Conservation (phyloP, 1,284 basidiomycete species). For the Mycena sp. region DNA sequence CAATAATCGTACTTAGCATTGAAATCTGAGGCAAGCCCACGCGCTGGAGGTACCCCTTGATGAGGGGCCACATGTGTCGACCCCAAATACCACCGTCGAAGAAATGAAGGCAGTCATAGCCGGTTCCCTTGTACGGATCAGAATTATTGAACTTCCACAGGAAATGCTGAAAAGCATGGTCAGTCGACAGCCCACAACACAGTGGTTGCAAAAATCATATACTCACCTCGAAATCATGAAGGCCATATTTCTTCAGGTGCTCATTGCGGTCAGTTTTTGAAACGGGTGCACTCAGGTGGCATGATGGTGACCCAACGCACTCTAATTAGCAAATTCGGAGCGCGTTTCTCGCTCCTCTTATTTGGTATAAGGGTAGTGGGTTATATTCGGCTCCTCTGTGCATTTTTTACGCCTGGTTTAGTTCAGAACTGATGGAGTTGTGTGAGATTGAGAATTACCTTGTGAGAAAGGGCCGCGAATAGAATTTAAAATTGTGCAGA, state of each 20-base stretch:
- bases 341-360: no score
- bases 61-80: slow-evolving; percentile 29
- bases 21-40: slow-evolving; percentile 2
- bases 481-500: no score
- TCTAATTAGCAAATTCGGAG: no score
- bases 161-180: slow-evolving; percentile 15
- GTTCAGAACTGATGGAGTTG: no score
- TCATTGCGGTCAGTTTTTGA: slow-evolving; percentile 28
- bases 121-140: slow-evolving; percentile 27
- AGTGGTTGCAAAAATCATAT: not conserved
- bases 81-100: no score
- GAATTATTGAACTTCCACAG: slow-evolving; percentile 28
- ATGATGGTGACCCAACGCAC: no score
- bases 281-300: slow-evolving; percentile 22
- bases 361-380: no score
- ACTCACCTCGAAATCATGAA: slow-evolving; percentile 37
- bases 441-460: no score
- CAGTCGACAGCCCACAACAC: not conserved
- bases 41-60: slow-evolving; percentile 3
- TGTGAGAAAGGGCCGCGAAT: no score
- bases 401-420: no score
- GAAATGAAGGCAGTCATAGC: slow-evolving; percentile 35
- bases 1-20: no score
- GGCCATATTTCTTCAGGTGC: slow-evolving; percentile 34
- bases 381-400: no score